Conservation (phyloP, 2,329 filamentous ascomycete genomes). For the Aspergillus fijiensis region DNA sequence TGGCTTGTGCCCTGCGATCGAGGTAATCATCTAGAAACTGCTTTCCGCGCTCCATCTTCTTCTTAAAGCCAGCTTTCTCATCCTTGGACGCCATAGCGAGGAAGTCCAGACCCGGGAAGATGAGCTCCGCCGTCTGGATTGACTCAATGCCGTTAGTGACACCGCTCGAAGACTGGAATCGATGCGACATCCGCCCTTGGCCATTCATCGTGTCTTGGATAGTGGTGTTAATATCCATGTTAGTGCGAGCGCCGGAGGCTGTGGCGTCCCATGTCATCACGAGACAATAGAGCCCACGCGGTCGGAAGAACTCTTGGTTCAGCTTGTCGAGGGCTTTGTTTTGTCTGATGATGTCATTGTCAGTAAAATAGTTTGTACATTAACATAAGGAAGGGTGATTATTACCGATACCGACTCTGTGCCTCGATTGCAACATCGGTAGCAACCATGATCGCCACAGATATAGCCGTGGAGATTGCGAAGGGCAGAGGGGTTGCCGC, state of each 20-base stretch:
- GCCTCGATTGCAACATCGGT: conserved; percentile 9
- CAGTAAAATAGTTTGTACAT: not conserved
- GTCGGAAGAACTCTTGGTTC: conserved; percentile 10
- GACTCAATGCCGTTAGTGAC: conserved; percentile 2
- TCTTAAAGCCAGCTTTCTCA: conserved; percentile 1
- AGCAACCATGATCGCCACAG: conserved; percentile 3
- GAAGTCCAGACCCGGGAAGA: conserved; percentile 8
- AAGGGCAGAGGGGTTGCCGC: conserved; percentile 1
- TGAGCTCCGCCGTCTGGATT: conserved; percentile 1
- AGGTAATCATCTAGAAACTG: conserved; percentile 8
- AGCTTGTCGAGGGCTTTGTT: conserved; percentile 10
- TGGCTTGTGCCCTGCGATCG: conserved; percentile 7
- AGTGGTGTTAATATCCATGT: conserved; percentile 2
- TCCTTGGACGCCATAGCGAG: not conserved
- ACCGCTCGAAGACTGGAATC: conserved; percentile 1
- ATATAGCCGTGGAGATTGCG: conserved; percentile 2
- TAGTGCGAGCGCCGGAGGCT: not conserved
- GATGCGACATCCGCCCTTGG: conserved; percentile 1
- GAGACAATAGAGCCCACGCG: conserved; percentile 10
- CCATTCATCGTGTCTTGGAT: not conserved
- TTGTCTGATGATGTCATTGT: not conserved
- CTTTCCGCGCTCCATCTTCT: conserved; percentile 3
- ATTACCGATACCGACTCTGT: conserved; percentile 5
- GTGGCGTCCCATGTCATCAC: conserved; percentile 8
- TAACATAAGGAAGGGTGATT: not conserved